Base-by-base conservation (phyloP, 148 eudicot species). In the Vaccinium vitisidaea region DNA sequence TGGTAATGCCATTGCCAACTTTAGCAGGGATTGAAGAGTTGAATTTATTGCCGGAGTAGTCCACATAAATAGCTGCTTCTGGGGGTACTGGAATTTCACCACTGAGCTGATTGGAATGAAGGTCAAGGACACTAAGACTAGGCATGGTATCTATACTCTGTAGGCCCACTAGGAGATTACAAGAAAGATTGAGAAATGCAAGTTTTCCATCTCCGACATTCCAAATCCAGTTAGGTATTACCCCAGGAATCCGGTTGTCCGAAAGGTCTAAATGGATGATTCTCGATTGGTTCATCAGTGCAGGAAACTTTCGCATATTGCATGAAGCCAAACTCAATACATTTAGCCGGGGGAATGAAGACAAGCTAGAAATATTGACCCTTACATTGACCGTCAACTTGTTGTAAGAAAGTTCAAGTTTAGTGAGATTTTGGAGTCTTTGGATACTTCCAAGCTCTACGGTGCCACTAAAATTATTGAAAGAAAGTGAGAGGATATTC, bases 341-440 rank as follows among this genome's bases (percentile, higher is more conserved):
- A 14, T 21, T 21, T 13, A 91, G 71, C 79, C 59, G 79, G 5
- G 91, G 89, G 71, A 58, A 85, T 0, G 16, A n/a, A 5, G 50
- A 80, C 9, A 39, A 25, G 82, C 32, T 52, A 3, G 88, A 88
- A 50, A 6, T 18, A 61, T 69, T 63, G 16, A 21, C 63, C 69
- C 59, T 75, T 0, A 50, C 15, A 16, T n/a, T 19, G 49, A 88
- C 56, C 0, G 87, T 70, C 71, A 90, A 77, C 32, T 58, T 83
- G 36, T 88, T 90, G 83, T 86, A 30, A 19, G 90, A 90, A 59
- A 91, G 89, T 65, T 90, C 89, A 15, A 91, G 87, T 9, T 23
- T 80, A n/a, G 81, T 55, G 5, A 92, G 83, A 56, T 89, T 86
- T 2, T 15, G 56, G 14, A 84, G 86, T 12, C 23, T 84, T 2